phyloP scores from a whole-genome alignment of 495 filamentous ascomycete genomes.

The Emericellopsis terricola region DNA sequence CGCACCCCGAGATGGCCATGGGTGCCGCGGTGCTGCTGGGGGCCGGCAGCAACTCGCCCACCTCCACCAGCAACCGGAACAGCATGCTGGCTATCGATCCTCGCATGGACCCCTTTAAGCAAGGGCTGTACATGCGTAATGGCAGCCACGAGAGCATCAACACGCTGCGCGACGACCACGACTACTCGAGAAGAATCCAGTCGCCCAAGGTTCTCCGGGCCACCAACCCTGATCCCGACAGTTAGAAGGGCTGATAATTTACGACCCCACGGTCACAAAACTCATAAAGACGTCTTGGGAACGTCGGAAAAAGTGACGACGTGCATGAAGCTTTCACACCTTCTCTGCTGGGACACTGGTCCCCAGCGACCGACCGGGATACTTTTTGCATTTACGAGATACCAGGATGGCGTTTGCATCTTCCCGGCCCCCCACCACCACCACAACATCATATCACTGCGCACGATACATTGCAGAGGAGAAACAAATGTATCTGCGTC shows the following conservation, averaged over 20 bases:
- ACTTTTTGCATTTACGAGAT: conserved; percentile 15
- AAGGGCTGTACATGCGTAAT: conserved; percentile 26
- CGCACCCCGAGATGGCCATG: conserved; percentile 17
- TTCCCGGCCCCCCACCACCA: too few species aligned
- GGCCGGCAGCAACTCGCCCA: background rate
- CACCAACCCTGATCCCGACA: conserved; percentile 30
- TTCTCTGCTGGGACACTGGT: background rate
- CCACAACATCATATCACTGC: too few species aligned
- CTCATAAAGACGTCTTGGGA: too few species aligned
- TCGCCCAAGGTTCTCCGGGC: conserved; percentile 28
- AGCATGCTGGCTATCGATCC: conserved; percentile 37
- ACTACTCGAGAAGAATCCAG: conserved; percentile 30
- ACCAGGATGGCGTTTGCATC: conserved; percentile 18
- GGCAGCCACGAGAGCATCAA: conserved; percentile 34
- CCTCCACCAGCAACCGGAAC: conserved; percentile 12
- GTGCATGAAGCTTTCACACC: conserved; percentile 7
- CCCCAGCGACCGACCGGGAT: conserved; percentile 2
- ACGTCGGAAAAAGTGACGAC: too few species aligned
- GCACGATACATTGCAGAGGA: too few species aligned
- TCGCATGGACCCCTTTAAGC: conserved; percentile 31
- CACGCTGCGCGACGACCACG: conserved; percentile 36
- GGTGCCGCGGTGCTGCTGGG: too few species aligned
- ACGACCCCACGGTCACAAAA: too few species aligned
- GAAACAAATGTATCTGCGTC: too few species aligned
- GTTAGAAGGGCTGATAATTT: conserved; percentile 10